Conservation (phyloP, 1,139 yeast genomes). For the Yamadazyma songkhlaensis region DNA sequence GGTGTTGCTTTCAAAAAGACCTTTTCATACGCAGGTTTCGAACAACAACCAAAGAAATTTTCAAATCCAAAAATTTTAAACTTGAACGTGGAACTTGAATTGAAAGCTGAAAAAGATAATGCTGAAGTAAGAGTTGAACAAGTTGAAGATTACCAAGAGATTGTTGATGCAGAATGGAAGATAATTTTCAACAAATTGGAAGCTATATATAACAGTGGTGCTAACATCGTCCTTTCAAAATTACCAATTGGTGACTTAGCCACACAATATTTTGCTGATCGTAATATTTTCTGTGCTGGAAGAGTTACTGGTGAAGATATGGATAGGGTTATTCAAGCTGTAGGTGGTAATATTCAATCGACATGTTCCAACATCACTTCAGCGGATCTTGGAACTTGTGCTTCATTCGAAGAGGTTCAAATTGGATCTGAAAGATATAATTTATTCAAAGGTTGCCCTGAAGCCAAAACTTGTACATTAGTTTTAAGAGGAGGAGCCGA, state of each 20-base stretch:
- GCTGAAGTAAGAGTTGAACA: constrained; percentile 98
- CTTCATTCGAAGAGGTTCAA: constrained; percentile 83
- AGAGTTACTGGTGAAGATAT: constrained; percentile 86
- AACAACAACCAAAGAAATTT: constrained; percentile 93
- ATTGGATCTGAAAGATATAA: constrained; percentile 95
- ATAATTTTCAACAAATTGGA: constrained; percentile 84
- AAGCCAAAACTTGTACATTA: constrained; percentile 90
- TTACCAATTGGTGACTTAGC: constrained; percentile 98
- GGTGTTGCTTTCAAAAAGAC: constrained; percentile 99
- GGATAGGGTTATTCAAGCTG: constrained; percentile 91
- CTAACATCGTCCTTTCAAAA: constrained; percentile 88
- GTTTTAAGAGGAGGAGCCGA: constrained; percentile 97
- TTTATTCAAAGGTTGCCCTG: constrained; percentile 87
- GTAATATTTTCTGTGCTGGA: constrained; percentile 96
- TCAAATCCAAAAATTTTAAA: constrained; percentile 76
- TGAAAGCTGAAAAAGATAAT: constrained; percentile 97
- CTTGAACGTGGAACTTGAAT: constrained; percentile 89
- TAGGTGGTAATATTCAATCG: constrained; percentile 88
- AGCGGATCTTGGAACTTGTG: constrained; percentile 84
- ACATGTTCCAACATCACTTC: constrained; percentile 74
- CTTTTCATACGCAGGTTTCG: constrained; percentile 96
- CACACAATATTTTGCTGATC: constrained; percentile 95
- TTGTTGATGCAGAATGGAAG: constrained; percentile 98
- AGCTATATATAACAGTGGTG: constrained; percentile 81
- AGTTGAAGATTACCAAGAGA: constrained; percentile 90